Percentiles rank a stretch among this genome's conserved stretches.
These are phyloP conservation scores for Lichtheimia ramosa DNA, from an alignment of 371 early-diverging fungal genomes.

Conservation along the genomic window DNA sequence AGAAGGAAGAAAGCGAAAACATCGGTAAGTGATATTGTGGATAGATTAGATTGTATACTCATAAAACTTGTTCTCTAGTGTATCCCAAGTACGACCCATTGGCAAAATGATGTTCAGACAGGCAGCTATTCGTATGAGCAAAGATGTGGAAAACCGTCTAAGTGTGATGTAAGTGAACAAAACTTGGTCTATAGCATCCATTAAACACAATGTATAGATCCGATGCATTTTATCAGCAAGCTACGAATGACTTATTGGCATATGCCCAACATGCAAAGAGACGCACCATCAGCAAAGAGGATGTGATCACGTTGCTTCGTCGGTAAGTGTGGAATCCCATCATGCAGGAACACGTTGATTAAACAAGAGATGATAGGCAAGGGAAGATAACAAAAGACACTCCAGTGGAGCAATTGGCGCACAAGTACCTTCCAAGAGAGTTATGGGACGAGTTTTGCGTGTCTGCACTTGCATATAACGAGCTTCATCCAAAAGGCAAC, in stretches of 20 bases:
- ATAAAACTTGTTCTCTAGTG: no score
- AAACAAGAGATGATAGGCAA: constrained; percentile 16
- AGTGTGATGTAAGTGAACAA: no score
- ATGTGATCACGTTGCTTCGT: constrained; percentile 24
- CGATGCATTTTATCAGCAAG: constrained; percentile 30
- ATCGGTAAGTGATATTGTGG: no score
- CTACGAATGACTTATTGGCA: constrained; percentile 15
- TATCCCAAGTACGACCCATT: no score
- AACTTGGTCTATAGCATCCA: no score
- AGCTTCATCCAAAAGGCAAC: constrained; percentile 14
- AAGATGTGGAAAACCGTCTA: no score
- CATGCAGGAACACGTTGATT: background rate
- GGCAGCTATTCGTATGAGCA: no score
- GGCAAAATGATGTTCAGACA: no score
- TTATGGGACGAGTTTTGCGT: constrained; percentile 27
- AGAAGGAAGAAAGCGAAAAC: no score
- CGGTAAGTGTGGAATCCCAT: constrained; percentile 15
- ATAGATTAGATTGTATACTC: no score
- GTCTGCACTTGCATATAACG: constrained; percentile 27
- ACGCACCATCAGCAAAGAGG: constrained; percentile 12
- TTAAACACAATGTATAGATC: constrained; percentile 14
- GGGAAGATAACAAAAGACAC: constrained; percentile 15
- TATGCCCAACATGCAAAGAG: constrained; percentile 22
- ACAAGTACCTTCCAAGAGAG: constrained; percentile 29
- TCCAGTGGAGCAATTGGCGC: constrained; percentile 26